Conservation (phyloP, 257 asterid genomes). For the Petunia axillaris region DNA sequence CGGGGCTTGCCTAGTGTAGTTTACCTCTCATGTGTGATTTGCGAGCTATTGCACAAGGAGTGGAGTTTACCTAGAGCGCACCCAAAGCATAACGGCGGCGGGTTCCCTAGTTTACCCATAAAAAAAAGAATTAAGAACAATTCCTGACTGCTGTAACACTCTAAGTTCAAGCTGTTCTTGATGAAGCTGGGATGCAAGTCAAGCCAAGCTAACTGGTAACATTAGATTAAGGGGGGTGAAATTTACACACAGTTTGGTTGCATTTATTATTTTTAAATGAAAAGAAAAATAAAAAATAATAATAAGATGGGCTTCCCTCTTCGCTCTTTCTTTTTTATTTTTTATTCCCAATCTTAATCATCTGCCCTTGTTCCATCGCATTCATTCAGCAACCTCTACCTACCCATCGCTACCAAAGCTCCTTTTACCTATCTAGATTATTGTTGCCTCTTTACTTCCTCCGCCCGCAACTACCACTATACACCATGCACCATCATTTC, state of each 20-base stretch:
- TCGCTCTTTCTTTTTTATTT: slow-evolving; percentile 2
- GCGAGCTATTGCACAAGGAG: too few relatives aligned
- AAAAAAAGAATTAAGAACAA: too few relatives aligned
- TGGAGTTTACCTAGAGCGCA: too few relatives aligned
- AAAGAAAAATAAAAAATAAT: too few relatives aligned
- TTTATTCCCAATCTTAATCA: neutral
- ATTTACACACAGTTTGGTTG: neutral
- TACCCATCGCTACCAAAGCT: neutral
- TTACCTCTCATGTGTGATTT: too few relatives aligned
- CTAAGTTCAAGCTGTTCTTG: neutral
- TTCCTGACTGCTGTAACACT: neutral
- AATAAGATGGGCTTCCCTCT: neutral
- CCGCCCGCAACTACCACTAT: neutral
- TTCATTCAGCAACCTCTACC: neutral
- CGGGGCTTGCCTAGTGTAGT: too few relatives aligned
- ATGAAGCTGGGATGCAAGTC: neutral
- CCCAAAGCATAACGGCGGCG: too few relatives aligned
- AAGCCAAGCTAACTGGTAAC: slow-evolving; percentile 7
- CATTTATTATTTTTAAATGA: neutral
- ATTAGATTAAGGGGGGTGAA: neutral
- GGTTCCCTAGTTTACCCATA: too few relatives aligned
- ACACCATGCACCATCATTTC: slow-evolving; percentile 1
- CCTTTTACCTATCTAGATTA: neutral
- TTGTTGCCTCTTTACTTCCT: neutral
- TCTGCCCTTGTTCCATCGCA: slow-evolving; percentile 6